phyloP scores from a whole-genome alignment of 768 basidiomycete genomes.

The Cubamyces lactineus region DNA sequence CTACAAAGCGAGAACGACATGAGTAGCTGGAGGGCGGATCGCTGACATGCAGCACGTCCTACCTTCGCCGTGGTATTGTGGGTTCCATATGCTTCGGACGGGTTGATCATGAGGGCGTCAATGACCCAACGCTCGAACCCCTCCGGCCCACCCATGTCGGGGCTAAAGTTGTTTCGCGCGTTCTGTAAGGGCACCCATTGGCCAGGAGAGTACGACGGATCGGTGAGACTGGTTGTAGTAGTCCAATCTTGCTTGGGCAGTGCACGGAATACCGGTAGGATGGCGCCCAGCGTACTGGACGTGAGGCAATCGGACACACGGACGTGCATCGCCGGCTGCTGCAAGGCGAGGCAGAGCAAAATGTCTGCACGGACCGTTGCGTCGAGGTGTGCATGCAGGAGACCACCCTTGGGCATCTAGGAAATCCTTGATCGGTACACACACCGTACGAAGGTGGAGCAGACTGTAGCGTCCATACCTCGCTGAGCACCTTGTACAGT shows the following conservation, averaged over 20 bases:
- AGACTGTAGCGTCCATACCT: constrained; percentile 40
- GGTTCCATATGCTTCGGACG: constrained; percentile 70
- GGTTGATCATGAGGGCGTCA: constrained; percentile 64
- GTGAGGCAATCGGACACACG: constrained; percentile 46
- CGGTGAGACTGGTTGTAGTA: constrained; percentile 40
- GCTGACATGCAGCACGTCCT: not conserved
- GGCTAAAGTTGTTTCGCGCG: constrained; percentile 57
- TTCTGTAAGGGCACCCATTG: constrained; percentile 58
- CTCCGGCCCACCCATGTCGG: constrained; percentile 56
- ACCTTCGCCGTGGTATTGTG: constrained; percentile 74
- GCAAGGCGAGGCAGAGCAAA: constrained; percentile 56
- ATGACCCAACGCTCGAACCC: constrained; percentile 74
- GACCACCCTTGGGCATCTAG: constrained; percentile 81
- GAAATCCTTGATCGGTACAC: not conserved
- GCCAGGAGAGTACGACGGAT: constrained; percentile 45
- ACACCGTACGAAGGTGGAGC: not conserved
- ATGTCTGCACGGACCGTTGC: constrained; percentile 62
- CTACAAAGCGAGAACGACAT: too few relatives aligned
- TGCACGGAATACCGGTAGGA: constrained; percentile 57
- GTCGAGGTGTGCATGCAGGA: constrained; percentile 78
- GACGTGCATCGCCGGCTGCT: constrained; percentile 65
- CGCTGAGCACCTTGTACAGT: constrained; percentile 63
- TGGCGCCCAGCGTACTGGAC: constrained; percentile 42
- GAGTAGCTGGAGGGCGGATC: too few relatives aligned
- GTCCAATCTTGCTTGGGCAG: constrained; percentile 41